Conservation (phyloP, 2,329 filamentous ascomycete genomes). For the Alternaria sp. region DNA sequence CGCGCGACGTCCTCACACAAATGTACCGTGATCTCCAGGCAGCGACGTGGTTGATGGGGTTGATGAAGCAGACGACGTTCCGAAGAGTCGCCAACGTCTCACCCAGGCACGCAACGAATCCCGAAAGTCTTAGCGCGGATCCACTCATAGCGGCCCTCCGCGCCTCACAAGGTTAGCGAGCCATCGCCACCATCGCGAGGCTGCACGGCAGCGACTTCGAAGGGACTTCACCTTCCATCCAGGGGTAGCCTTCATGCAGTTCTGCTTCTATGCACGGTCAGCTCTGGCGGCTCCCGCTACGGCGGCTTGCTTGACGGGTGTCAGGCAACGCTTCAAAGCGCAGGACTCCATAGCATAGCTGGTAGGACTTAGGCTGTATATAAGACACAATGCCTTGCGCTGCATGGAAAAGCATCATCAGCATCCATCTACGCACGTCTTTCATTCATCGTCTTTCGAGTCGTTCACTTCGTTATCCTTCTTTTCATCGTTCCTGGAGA, state of each 20-base stretch:
- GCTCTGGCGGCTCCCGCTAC: conserved; percentile 19
- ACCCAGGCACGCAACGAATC: conserved; percentile 7
- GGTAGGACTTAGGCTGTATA: conserved; percentile 31
- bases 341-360: conserved; percentile 20
- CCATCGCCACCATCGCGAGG: conserved; percentile 17
- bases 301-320: conserved; percentile 24
- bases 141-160: not conserved
- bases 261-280: conserved; percentile 17
- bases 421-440: conserved; percentile 34
- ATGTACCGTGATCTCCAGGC: conserved; percentile 18
- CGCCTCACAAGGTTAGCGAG: conserved; percentile 15
- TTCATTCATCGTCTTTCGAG: conserved; percentile 35
- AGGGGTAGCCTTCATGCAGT: conserved; percentile 41
- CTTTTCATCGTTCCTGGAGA: conserved; percentile 51
- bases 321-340: conserved; percentile 22
- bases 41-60: conserved; percentile 19
- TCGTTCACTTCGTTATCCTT: conserved; percentile 36
- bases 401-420: conserved; percentile 24
- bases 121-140: conserved; percentile 21
- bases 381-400: conserved; percentile 36
- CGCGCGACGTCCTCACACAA: not conserved
- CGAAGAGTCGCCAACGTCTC: conserved; percentile 39
- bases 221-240: conserved; percentile 16
- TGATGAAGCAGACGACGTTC: conserved; percentile 43
- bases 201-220: conserved; percentile 21